These are phyloP conservation scores for Fusarium redolens DNA, from an alignment of 2,329 filamentous ascomycete genomes.

Conservation along the genomic window DNA sequence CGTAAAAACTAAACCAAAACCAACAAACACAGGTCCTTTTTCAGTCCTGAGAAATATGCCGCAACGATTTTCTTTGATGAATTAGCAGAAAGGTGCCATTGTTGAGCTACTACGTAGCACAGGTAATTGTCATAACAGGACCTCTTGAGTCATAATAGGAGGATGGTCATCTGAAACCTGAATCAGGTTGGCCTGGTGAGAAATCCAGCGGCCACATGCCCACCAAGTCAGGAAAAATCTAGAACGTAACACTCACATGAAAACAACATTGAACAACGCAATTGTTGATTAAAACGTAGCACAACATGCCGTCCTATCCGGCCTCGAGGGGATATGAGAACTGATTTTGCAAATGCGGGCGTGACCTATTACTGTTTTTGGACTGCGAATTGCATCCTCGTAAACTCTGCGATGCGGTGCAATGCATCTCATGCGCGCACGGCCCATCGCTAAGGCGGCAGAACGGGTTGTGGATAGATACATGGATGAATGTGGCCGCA, in stretches of 20 bases:
- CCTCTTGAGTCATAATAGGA: slow-evolving; percentile 3
- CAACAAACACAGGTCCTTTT: neutral
- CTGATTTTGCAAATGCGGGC: slow-evolving; percentile 8
- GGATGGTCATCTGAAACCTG: neutral
- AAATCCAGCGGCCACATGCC: neutral
- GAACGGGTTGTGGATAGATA: slow-evolving; percentile 21
- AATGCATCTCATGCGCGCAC: slow-evolving; percentile 8
- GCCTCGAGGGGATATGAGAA: neutral
- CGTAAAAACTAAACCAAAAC: neutral
- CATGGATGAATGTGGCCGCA: neutral
- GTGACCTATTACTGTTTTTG: slow-evolving; percentile 30
- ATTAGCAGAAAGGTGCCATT: neutral
- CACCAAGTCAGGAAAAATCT: neutral
- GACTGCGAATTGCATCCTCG: slow-evolving; percentile 7
- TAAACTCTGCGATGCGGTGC: slow-evolving; percentile 6
- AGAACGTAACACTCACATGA: slow-evolving; percentile 2
- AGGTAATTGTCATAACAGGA: neutral
- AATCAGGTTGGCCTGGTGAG: neutral
- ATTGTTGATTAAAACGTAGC: neutral
- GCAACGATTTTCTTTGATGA: neutral
- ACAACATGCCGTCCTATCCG: slow-evolving; percentile 12
- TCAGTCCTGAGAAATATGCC: neutral
- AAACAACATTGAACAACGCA: neutral
- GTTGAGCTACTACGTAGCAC: neutral
- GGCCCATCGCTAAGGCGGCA: slow-evolving; percentile 5